These are phyloP conservation scores for Dactylorhiza incarnata DNA, from an alignment of 106 monocot genomes.

Conservation along the genomic window DNA sequence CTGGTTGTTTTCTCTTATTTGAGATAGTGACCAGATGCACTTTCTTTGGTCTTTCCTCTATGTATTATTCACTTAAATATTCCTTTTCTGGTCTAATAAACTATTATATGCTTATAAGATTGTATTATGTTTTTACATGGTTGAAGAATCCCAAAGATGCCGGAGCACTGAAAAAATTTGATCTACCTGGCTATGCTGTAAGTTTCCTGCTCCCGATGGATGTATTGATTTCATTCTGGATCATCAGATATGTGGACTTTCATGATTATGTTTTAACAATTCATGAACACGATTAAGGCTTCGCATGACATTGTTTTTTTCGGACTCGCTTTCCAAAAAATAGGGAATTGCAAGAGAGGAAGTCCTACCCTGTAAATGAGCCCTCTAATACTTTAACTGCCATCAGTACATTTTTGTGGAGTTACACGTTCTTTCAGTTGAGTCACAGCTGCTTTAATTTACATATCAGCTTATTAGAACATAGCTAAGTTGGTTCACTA, in stretches of 20 bases:
- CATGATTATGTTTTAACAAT: background rate
- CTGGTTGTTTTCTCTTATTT: background rate
- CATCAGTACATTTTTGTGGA: background rate
- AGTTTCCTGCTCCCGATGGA: conserved; percentile 11
- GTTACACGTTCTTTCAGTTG: background rate
- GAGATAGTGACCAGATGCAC: background rate
- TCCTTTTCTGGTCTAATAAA: background rate
- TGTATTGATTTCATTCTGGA: background rate
- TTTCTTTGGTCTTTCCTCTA: background rate
- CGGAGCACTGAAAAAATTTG: conserved; percentile 33
- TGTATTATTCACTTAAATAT: background rate
- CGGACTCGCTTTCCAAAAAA: background rate
- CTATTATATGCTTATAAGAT: background rate
- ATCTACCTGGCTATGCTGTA: conserved; percentile 67
- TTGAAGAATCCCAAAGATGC: conserved; percentile 24
- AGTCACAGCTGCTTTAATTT: background rate
- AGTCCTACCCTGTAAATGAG: background rate
- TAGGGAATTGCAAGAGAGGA: background rate
- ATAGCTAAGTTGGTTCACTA: too few species aligned
- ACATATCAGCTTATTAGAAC: too few species aligned
- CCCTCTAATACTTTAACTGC: background rate
- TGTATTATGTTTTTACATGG: background rate
- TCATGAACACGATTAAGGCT: background rate
- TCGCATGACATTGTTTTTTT: background rate
- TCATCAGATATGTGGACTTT: background rate